phyloP scores from a whole-genome alignment of 306 rosid genomes.

The Ziziphus jujuba region DNA sequence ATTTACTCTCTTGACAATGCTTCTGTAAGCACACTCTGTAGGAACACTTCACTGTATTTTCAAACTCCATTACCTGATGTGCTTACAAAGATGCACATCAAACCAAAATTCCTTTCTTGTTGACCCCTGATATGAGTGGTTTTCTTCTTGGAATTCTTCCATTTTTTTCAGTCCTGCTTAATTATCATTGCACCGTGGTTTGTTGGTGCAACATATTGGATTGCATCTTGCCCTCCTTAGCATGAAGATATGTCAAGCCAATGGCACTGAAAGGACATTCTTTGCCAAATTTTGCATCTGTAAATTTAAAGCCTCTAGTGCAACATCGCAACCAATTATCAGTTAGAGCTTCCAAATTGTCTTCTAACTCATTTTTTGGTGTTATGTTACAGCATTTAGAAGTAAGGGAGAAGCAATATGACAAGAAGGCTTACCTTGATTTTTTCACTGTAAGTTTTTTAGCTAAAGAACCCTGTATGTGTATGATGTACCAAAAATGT shows the following conservation, averaged over 20 bases:
- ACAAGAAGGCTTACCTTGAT: constrained; percentile 72
- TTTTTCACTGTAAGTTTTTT: constrained; percentile 69
- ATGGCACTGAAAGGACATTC: too few species aligned
- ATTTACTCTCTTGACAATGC: too few species aligned
- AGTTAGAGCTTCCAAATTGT: not conserved
- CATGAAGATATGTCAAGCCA: too few species aligned
- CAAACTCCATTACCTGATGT: too few species aligned
- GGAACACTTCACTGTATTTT: too few species aligned
- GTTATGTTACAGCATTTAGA: constrained; percentile 58
- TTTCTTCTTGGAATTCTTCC: not conserved
- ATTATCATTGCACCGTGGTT: too few species aligned
- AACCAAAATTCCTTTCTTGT: not conserved
- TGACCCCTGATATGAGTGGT: not conserved
- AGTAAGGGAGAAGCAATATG: constrained; percentile 94
- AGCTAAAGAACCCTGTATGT: not conserved
- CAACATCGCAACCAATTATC: not conserved
- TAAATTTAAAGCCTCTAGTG: not conserved
- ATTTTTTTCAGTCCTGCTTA: too few species aligned
- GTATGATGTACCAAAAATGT: not conserved
- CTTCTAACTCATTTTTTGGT: constrained; percentile 23
- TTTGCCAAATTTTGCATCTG: too few species aligned
- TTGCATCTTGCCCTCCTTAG: too few species aligned
- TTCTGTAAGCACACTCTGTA: too few species aligned
- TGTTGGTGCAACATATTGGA: too few species aligned
- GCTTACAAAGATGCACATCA: too few species aligned